These are phyloP conservation scores for Saprolegnia diclina DNA, from an alignment of 352 stramenopile genomes.

Conservation along the genomic window DNA sequence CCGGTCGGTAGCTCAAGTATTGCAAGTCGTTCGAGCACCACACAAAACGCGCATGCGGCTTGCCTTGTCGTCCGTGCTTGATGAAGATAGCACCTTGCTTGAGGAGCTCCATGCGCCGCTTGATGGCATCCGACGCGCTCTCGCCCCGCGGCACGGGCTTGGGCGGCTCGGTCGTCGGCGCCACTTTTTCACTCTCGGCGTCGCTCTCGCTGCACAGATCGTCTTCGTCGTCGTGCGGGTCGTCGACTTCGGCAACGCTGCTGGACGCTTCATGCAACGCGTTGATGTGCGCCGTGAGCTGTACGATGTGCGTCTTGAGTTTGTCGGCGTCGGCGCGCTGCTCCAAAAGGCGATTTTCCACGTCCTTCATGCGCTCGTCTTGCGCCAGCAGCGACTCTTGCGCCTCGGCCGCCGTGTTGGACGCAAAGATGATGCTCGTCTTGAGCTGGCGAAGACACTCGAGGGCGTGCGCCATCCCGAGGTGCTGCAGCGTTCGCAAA, in stretches of 20 bases:
- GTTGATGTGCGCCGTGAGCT: slow-evolving; percentile 30
- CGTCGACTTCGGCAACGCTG: slow-evolving; percentile 14
- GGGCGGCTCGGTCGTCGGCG: slow-evolving; percentile 9
- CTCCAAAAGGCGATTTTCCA: slow-evolving; percentile 54
- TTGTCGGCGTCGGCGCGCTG: slow-evolving; percentile 50
- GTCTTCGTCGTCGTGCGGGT: slow-evolving; percentile 7
- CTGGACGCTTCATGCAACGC: background rate
- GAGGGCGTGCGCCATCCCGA: slow-evolving; percentile 45
- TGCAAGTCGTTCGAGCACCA: slow-evolving; percentile 72
- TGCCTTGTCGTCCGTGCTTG: slow-evolving; percentile 70
- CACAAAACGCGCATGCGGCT: slow-evolving; percentile 71
- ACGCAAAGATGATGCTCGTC: slow-evolving; percentile 65
- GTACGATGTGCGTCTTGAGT: slow-evolving; percentile 43
- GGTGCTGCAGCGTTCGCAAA: slow-evolving; percentile 36
- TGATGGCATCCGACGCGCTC: slow-evolving; percentile 52
- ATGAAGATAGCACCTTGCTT: slow-evolving; percentile 68
- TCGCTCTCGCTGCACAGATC: slow-evolving; percentile 55
- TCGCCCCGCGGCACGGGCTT: slow-evolving; percentile 23
- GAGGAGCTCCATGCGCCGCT: slow-evolving; percentile 61
- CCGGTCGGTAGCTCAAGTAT: slow-evolving; percentile 63
- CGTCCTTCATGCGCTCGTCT: slow-evolving; percentile 39
- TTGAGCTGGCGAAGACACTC: slow-evolving; percentile 54
- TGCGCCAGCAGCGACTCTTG: slow-evolving; percentile 58
- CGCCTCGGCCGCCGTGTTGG: slow-evolving; percentile 49
- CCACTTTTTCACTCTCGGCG: slow-evolving; percentile 27